Evolutionary conservation across 441 rosid species (phyloP).

Genomic region (Populus tomentosa): DNA sequence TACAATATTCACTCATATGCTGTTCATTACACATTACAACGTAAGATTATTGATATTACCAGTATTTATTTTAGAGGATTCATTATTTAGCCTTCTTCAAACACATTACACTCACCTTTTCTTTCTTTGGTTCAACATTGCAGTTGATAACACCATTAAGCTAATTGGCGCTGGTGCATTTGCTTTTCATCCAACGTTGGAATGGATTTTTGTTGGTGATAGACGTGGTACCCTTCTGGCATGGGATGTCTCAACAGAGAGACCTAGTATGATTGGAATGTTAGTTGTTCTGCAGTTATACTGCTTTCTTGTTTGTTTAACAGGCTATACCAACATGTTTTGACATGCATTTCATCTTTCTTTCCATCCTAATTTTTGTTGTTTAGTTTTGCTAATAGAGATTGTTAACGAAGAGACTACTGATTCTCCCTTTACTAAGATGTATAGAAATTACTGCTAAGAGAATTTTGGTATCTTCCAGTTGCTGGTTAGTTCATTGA

Average conservation of each 20-base stretch:
- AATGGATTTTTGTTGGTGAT: conserved; percentile 99
- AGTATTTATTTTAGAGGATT: background rate
- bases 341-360: background rate
- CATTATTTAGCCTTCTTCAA: background rate
- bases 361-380: background rate
- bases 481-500: background rate
- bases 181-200: conserved; percentile 95
- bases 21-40: conserved; percentile 87
- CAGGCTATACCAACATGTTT: background rate
- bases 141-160: conserved; percentile 97
- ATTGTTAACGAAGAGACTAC: background rate
- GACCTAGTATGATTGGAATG: conserved; percentile 99
- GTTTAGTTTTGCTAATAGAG: background rate
- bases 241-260: conserved; percentile 99
- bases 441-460: background rate
- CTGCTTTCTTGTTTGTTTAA: conserved; percentile 1
- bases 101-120: conserved; percentile 1
- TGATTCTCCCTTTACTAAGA: background rate
- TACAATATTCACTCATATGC: conserved; percentile 96
- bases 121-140: conserved; percentile 18
- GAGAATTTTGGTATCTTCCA: background rate
- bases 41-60: conserved; percentile 44
- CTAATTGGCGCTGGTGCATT: conserved; percentile 95
- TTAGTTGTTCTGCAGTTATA: conserved; percentile 32
- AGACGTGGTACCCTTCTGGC: conserved; percentile 97